These are phyloP conservation scores for Lactarius vividus DNA, from an alignment of 768 basidiomycete species.

Conservation along the genomic window DNA sequence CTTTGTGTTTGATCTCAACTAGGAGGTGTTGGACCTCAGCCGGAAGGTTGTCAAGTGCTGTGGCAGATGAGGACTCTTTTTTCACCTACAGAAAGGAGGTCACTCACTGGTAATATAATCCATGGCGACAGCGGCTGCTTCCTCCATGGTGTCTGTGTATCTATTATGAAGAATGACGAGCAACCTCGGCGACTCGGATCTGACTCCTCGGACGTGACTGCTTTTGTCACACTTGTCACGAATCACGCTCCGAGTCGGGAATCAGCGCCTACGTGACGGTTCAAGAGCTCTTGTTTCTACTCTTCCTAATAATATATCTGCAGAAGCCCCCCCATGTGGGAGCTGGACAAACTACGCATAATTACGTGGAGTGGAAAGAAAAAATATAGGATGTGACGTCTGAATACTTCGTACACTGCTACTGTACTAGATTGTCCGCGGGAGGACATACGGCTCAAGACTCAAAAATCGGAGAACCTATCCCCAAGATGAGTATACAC, in stretches of 20 bases:
- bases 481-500: neutral
- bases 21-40: constrained; percentile 48
- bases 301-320: neutral
- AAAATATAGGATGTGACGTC: constrained; percentile 8
- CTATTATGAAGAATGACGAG: neutral
- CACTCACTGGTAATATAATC: constrained; percentile 49
- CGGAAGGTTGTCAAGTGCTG: constrained; percentile 51
- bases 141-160: constrained; percentile 36
- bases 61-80: neutral
- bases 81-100: neutral
- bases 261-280: neutral
- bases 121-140: constrained; percentile 48
- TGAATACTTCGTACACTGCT: constrained; percentile 7
- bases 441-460: neutral
- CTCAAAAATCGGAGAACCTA: constrained; percentile 18
- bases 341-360: constrained; percentile 4
- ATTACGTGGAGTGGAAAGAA: neutral
- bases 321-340: neutral
- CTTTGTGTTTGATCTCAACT: constrained; percentile 48
- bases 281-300: neutral
- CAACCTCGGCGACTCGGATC: neutral
- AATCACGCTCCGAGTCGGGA: too few species aligned
- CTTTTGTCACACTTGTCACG: neutral
- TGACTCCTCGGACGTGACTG: neutral
- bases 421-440: neutral